Evolutionary conservation across 768 basidiomycete species (phyloP).

Genomic region (Daedaleopsis sinensis): DNA sequence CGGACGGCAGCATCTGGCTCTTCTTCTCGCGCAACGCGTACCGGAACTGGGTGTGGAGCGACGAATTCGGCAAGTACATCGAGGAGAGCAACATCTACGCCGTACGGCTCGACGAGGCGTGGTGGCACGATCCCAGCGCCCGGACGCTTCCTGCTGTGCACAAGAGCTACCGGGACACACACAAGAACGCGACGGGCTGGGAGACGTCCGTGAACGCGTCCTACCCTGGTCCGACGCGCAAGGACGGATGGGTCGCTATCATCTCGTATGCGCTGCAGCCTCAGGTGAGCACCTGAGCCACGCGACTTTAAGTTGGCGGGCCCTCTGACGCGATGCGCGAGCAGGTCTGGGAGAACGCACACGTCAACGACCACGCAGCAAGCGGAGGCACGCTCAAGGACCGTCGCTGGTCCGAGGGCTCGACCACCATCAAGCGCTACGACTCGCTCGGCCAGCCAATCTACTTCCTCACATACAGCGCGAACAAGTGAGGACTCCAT

Average conservation of each 20-base stretch:
- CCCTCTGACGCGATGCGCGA: neutral
- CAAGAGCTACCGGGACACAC: neutral
- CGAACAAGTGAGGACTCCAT: neutral
- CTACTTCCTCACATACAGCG: constrained; percentile 4
- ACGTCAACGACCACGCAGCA: constrained; percentile 6
- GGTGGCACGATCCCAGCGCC: constrained; percentile 1
- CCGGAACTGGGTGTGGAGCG: constrained; percentile 11
- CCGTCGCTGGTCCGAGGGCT: constrained; percentile 5
- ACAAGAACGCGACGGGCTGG: neutral
- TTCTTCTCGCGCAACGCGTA: constrained; percentile 8
- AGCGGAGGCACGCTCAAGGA: constrained; percentile 5
- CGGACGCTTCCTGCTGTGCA: constrained; percentile 3
- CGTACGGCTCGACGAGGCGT: neutral
- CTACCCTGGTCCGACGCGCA: constrained; percentile 2
- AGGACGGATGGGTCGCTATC: constrained; percentile 5
- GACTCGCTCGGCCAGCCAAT: neutral
- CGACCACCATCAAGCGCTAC: neutral
- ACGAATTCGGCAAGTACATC: constrained; percentile 5
- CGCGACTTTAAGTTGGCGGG: neutral
- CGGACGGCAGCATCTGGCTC: constrained; percentile 8
- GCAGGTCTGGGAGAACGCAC: constrained; percentile 6
- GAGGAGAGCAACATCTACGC: constrained; percentile 11
- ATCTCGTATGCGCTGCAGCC: constrained; percentile 4
- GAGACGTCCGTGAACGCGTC: constrained; percentile 2
- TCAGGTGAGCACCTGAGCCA: neutral